Percentiles rank a stretch among this genome's conserved stretches.
These are phyloP conservation scores for Cyclocybe cylindracea DNA, from an alignment of 768 basidiomycete genomes.

Conservation along the genomic window DNA sequence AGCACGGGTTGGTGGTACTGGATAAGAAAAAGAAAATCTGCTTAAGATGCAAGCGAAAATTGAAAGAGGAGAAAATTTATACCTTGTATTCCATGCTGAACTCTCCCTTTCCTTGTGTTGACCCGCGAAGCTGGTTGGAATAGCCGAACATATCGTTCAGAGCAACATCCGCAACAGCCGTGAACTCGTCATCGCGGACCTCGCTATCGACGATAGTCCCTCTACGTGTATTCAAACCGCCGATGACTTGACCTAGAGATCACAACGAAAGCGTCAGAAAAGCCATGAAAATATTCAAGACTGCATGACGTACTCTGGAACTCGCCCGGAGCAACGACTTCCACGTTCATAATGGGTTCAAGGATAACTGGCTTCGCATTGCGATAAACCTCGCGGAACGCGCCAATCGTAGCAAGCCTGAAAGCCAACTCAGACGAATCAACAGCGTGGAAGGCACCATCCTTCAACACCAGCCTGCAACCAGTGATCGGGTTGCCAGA, in stretches of 20 bases:
- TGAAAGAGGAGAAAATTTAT: constrained; percentile 17
- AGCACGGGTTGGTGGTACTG: constrained; percentile 80
- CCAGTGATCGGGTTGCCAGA: constrained; percentile 89
- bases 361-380: constrained; percentile 79
- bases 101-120: constrained; percentile 96
- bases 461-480: constrained; percentile 83
- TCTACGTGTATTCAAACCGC: constrained; percentile 87
- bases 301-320: constrained; percentile 72
- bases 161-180: constrained; percentile 86
- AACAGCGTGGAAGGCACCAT: constrained; percentile 90
- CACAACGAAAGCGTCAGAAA: background rate
- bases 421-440: constrained; percentile 98
- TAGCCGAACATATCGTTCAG: constrained; percentile 99
- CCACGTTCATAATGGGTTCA: constrained; percentile 99
- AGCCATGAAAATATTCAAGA: too few relatives aligned
- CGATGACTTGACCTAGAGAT: constrained; percentile 77
- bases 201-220: constrained; percentile 96
- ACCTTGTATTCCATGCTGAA: constrained; percentile 83
- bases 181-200: constrained; percentile 96
- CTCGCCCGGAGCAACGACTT: constrained; percentile 93
- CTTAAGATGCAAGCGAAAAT: constrained; percentile 1
- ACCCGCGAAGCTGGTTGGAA: constrained; percentile 88
- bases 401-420: constrained; percentile 85
- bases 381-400: constrained; percentile 88
- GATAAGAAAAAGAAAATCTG: constrained; percentile 4